phyloP scores from a whole-genome alignment of 2,329 filamentous ascomycete species.

The Talaromyces sp. region DNA sequence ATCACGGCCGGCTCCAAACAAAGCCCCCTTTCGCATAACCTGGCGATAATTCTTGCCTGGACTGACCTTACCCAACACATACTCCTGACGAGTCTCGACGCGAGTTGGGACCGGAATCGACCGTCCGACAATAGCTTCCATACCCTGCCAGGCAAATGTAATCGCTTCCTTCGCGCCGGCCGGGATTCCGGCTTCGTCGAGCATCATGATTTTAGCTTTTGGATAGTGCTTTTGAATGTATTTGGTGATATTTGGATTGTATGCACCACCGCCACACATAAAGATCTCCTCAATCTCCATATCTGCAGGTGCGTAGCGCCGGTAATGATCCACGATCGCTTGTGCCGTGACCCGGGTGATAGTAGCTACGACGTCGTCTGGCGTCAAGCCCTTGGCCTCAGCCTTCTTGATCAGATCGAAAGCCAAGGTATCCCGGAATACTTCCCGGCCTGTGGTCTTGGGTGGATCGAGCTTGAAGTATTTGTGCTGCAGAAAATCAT shows the following conservation, averaged over 20 bases:
- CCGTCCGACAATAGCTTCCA: slow-evolving; percentile 57
- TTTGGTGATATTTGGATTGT: slow-evolving; percentile 56
- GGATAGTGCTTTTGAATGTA: slow-evolving; percentile 53
- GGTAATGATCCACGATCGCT: slow-evolving; percentile 53
- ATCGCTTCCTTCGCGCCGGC: slow-evolving; percentile 59
- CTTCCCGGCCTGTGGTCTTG: slow-evolving; percentile 59
- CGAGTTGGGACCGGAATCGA: slow-evolving; percentile 54
- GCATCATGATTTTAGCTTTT: slow-evolving; percentile 50
- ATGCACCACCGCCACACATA: slow-evolving; percentile 59
- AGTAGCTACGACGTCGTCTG: slow-evolving; percentile 56
- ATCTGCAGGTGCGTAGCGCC: slow-evolving; percentile 48
- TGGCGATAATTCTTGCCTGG: slow-evolving; percentile 55
- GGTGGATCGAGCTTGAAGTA: slow-evolving; percentile 54
- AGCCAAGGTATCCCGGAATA: slow-evolving; percentile 57
- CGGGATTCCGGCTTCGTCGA: slow-evolving; percentile 58
- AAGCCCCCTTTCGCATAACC: slow-evolving; percentile 52
- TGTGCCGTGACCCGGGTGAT: slow-evolving; percentile 59
- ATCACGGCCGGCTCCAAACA: slow-evolving; percentile 48
- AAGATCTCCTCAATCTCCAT: slow-evolving; percentile 55
- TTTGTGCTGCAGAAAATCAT: slow-evolving; percentile 49
- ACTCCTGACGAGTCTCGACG: slow-evolving; percentile 52
- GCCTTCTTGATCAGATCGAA: slow-evolving; percentile 52
- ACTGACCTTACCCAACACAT: slow-evolving; percentile 55
- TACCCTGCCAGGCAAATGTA: slow-evolving; percentile 59
- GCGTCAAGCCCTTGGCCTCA: slow-evolving; percentile 43